Percentiles rank a stretch among this genome's conserved stretches.
phyloP scores from a whole-genome alignment of 1,139 yeast species.

The Scheffersomyces parashehatae region DNA sequence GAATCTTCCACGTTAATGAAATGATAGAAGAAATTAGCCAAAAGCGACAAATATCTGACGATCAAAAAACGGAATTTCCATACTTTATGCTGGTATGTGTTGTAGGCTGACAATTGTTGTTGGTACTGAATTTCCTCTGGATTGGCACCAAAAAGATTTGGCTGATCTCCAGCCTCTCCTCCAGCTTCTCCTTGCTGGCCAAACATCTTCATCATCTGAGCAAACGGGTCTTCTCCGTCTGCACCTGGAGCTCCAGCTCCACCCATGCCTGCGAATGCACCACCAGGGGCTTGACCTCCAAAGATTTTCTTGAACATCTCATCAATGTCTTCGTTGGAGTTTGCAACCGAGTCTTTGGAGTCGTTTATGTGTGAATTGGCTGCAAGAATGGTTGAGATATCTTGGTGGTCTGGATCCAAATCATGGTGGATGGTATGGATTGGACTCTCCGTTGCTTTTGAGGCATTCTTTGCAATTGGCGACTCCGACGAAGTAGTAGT shows the following conservation, averaged over 20 bases:
- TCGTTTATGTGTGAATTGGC: not conserved
- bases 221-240: constrained; percentile 25
- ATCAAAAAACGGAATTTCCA: constrained; percentile 36
- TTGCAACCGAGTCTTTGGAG: not conserved
- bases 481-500: not conserved
- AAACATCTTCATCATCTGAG: constrained; percentile 32
- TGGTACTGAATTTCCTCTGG: constrained; percentile 30
- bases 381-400: not conserved
- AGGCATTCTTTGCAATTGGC: too few relatives aligned
- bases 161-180: constrained; percentile 4
- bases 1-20: constrained; percentile 16
- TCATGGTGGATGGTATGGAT: not conserved
- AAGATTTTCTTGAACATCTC: constrained; percentile 36
- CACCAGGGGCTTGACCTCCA: constrained; percentile 15
- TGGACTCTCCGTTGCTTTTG: too few relatives aligned
- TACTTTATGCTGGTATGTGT: constrained; percentile 32
- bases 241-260: constrained; percentile 10
- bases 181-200: constrained; percentile 12
- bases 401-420: not conserved
- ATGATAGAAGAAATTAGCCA: constrained; percentile 39
- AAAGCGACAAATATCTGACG: constrained; percentile 26
- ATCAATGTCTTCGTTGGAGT: constrained; percentile 27
- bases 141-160: constrained; percentile 8
- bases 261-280: constrained; percentile 6
- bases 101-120: constrained; percentile 30